These are phyloP conservation scores for Ceratobasidium sp. DNA, from an alignment of 1,284 basidiomycete genomes.

Conservation along the genomic window DNA sequence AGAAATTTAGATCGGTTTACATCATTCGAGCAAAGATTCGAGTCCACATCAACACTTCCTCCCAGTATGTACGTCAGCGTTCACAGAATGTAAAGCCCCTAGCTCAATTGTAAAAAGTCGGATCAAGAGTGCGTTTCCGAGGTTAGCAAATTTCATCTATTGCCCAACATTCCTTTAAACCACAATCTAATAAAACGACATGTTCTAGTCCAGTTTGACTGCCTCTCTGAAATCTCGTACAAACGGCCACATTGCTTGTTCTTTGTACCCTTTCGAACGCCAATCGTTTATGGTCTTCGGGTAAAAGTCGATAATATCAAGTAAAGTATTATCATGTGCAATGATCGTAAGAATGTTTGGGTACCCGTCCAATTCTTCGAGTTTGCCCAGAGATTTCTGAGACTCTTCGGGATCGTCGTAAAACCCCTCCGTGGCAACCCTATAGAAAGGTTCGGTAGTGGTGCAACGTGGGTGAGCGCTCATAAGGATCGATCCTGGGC, in stretches of 20 bases:
- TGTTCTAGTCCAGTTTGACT: constrained; percentile 2
- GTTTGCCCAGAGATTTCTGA: constrained; percentile 19
- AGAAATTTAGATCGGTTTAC: no score
- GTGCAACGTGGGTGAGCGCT: constrained; percentile 9
- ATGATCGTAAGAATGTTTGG: constrained; percentile 32
- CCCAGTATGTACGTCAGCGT: no score
- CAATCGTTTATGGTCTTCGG: constrained; percentile 38
- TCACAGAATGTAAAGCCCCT: no score
- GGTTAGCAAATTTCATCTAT: neutral
- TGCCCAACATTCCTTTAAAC: neutral
- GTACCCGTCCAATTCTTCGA: constrained; percentile 26
- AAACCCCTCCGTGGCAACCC: neutral
- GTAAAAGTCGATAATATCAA: constrained; percentile 31
- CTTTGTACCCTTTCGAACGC: constrained; percentile 11
- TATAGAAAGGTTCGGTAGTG: constrained; percentile 20
- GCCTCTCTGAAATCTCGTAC: constrained; percentile 26
- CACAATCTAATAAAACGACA: neutral
- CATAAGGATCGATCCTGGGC: constrained; percentile 21
- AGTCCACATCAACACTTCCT: no score
- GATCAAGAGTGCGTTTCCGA: neutral
- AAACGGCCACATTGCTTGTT: constrained; percentile 32
- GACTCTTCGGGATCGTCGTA: constrained; percentile 19
- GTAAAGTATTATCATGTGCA: constrained; percentile 32
- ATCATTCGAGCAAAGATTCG: no score
- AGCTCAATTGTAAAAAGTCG: neutral